Percentiles rank a stretch among this genome's conserved stretches.
These are phyloP conservation scores for Dovyalis caffra DNA, from an alignment of 345 rosid genomes.

Conservation along the genomic window DNA sequence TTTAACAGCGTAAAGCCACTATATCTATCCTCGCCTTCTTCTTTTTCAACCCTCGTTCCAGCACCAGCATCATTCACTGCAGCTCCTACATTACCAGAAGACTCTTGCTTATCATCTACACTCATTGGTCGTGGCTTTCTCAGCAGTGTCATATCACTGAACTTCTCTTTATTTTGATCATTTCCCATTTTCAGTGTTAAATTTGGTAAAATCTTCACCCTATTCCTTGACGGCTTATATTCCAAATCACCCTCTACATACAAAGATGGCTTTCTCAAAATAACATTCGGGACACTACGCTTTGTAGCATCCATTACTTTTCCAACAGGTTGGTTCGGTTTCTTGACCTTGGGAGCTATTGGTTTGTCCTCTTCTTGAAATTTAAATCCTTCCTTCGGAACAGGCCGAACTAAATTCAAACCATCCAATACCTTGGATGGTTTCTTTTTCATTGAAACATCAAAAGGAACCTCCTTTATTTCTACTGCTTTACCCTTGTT, in stretches of 20 bases:
- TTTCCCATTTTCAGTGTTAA: slow-evolving; percentile 64
- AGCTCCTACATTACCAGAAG: slow-evolving; percentile 13
- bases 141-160: slow-evolving; percentile 78
- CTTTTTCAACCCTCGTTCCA: slow-evolving; percentile 19
- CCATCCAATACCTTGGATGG: slow-evolving; percentile 40
- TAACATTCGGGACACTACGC: slow-evolving; percentile 71
- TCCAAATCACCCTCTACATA: slow-evolving; percentile 52
- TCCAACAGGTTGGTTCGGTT: slow-evolving; percentile 38
- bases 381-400: slow-evolving; percentile 62
- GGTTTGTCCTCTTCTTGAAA: slow-evolving; percentile 48
- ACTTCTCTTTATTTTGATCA: slow-evolving; percentile 50
- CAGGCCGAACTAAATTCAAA: slow-evolving; percentile 69
- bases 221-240: slow-evolving; percentile 47
- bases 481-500: slow-evolving; percentile 68
- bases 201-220: slow-evolving; percentile 59
- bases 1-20: slow-evolving; percentile 49
- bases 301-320: slow-evolving; percentile 39
- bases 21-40: slow-evolving; percentile 27
- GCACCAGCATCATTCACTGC: slow-evolving; percentile 7
- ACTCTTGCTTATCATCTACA: slow-evolving; percentile 23
- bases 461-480: slow-evolving; percentile 64
- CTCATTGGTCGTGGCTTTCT: slow-evolving; percentile 51
- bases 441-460: slow-evolving; percentile 46
- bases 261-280: slow-evolving; percentile 70
- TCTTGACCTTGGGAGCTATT: slow-evolving; percentile 30